Evolutionary conservation across 2,329 filamentous ascomycete genomes (phyloP).

Genomic region (Pyrenochaeta sp.): DNA sequence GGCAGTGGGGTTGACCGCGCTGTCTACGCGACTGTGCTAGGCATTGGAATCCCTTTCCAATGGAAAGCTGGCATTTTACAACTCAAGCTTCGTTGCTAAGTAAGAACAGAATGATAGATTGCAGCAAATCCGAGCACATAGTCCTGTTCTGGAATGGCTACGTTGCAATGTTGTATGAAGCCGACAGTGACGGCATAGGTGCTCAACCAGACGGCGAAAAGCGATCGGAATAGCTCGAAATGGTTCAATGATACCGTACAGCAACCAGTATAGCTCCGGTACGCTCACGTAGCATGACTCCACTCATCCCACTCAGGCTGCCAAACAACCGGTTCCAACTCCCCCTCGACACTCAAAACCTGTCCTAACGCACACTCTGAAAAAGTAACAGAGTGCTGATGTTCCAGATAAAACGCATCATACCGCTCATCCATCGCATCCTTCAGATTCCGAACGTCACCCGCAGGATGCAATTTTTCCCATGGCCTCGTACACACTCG

Average conservation of each 20-base stretch:
- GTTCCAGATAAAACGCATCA: constrained; percentile 63
- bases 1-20: not conserved
- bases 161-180: not conserved
- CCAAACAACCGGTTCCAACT: constrained; percentile 28
- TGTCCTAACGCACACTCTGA: constrained; percentile 66
- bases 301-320: constrained; percentile 27
- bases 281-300: constrained; percentile 18
- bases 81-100: not conserved
- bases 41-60: not conserved
- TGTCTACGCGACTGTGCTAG: not conserved
- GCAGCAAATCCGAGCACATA: not conserved
- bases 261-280: not conserved
- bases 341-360: constrained; percentile 63
- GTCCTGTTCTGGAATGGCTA: not conserved
- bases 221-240: not conserved
- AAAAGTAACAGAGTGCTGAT: constrained; percentile 62
- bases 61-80: not conserved
- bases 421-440: constrained; percentile 61
- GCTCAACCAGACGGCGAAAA: not conserved
- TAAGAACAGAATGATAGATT: not conserved
- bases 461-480: constrained; percentile 64
- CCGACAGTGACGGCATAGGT: not conserved
- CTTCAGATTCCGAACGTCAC: constrained; percentile 59
- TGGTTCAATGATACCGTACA: no score
- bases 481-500: constrained; percentile 65